Base-by-base conservation (phyloP, 2,329 filamentous ascomycete species). In the Incumbomyces lentus region DNA sequence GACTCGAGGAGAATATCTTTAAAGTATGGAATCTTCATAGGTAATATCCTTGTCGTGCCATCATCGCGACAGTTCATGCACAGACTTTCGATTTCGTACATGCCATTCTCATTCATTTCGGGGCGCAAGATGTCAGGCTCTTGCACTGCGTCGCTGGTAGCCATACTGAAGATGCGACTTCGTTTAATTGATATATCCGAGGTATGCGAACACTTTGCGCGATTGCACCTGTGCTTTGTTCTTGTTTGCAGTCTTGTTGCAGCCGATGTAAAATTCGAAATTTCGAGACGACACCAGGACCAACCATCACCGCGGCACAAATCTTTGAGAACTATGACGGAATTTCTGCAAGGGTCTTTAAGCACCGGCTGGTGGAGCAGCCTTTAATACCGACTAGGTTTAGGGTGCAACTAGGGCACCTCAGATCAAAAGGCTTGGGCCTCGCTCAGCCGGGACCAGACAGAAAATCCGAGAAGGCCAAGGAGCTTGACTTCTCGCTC, bases 1-100 rank as follows among this genome's bases (percentile, higher is more conserved):
- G 90, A 96, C 82, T 95, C 95, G 65, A 98, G 79, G 59, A 98
- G 87, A 53, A 98, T 82, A 66, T 98, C 90, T 69, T 88, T 87
- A 73, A 98, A 98, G 74, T 87, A 96, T 13, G 92, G 92, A 47
- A 98, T 95, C 54, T 81, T 80, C 13, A 93, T 94, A 46, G 98
- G 79, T 36, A 98, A 79, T 17, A 98, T 77, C 49, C 83, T 78
- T 12, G 92, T 98, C 1, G 72, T 78, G 59, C 92, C 92, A 73
- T 87, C 84, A 56, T 87, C 73, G 57, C 81, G 77, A 67, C 85
- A 90, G 70, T 86, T 88, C 85, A 90, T 89, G 71, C 85, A 90
- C 17, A 90, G 73, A 54, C 82, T 86, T 65, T 89, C 84, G 17
- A 72, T 55, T 41, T 66, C 58, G 55, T 70, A 67, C 4, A 69